Evolutionary conservation across 805 yeast species (phyloP).

Genomic region (Blastobotrys peoriensis): DNA sequence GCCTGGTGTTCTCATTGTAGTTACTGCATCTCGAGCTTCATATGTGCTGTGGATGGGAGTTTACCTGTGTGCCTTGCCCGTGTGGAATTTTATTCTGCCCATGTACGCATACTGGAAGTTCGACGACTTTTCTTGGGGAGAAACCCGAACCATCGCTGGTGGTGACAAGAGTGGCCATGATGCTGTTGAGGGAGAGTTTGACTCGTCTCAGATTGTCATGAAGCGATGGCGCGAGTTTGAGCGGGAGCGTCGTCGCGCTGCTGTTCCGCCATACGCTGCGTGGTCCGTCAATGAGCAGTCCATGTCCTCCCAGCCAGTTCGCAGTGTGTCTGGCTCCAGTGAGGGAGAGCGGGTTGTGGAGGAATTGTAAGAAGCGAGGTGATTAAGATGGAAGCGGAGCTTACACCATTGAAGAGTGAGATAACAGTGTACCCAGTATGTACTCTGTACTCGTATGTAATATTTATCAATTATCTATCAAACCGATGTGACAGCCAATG

Average conservation of each 20-base stretch:
- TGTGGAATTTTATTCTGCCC: conserved; percentile 88
- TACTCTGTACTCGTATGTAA: not conserved
- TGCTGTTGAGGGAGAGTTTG: conserved; percentile 74
- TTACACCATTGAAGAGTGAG: not conserved
- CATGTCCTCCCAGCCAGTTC: not conserved
- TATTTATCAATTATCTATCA: not conserved
- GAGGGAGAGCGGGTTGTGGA: not conserved
- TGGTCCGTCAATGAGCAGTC: conserved; percentile 5
- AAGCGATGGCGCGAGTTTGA: conserved; percentile 94
- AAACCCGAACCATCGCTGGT: conserved; percentile 72
- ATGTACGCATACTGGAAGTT: conserved; percentile 89
- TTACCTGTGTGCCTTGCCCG: conserved; percentile 76
- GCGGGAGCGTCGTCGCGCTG: conserved; percentile 55
- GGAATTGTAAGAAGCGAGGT: not conserved
- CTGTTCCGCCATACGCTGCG: conserved; percentile 10
- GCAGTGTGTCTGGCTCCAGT: not conserved
- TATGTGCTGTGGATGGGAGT: conserved; percentile 75
- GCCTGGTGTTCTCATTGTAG: conserved; percentile 74
- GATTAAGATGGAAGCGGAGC: no score
- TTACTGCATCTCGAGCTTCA: conserved; percentile 61
- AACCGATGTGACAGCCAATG: no score
- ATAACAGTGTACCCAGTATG: not conserved
- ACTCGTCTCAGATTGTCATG: conserved; percentile 84
- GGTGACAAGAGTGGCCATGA: conserved; percentile 64
- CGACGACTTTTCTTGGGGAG: conserved; percentile 97